A percentile compares a stretch with the other conserved stretches of the same genome.
Conservation (phyloP, 1,139 yeast species). For the Yamadazyma diddensiae region DNA sequence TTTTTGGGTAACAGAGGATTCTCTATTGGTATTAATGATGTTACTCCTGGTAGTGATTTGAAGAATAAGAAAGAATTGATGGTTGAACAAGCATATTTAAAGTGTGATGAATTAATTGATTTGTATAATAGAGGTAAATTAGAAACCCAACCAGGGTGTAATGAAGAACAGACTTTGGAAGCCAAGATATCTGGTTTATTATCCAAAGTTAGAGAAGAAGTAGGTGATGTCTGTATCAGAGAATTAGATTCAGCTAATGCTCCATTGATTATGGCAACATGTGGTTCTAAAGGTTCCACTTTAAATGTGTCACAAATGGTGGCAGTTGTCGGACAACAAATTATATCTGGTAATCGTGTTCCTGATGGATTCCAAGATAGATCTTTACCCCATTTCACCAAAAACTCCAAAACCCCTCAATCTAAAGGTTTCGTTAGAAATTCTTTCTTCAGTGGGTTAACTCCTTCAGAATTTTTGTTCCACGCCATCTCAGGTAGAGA, state of each 20-base stretch:
- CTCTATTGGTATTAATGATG: conserved; percentile 96
- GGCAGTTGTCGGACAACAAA: conserved; percentile 99
- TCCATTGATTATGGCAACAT: conserved; percentile 97
- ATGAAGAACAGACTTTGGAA: conserved; percentile 96
- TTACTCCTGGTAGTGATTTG: conserved; percentile 84
- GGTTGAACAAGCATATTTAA: conserved; percentile 87
- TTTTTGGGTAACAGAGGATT: conserved; percentile 93
- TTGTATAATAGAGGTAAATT: conserved; percentile 79
- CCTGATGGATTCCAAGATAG: conserved; percentile 99
- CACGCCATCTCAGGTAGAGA: conserved; percentile 99
- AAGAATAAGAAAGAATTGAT: conserved; percentile 76
- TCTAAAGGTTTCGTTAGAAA: conserved; percentile 97
- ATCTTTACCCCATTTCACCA: conserved; percentile 94
- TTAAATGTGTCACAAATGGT: conserved; percentile 99
- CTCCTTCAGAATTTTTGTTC: conserved; percentile 96
- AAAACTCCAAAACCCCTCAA: conserved; percentile 95
- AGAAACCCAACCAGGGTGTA: conserved; percentile 99
- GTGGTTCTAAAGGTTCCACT: conserved; percentile 99
- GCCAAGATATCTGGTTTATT: conserved; percentile 95
- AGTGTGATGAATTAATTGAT: conserved; percentile 89
- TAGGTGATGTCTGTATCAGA: conserved; percentile 93
- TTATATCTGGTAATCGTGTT: conserved; percentile 97
- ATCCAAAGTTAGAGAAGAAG: conserved; percentile 98
- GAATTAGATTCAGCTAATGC: conserved; percentile 91
- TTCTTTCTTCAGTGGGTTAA: conserved; percentile 88